These are phyloP conservation scores for Aristolochia contorta DNA, from an alignment of 164 flowering plant genomes.

Conservation along the genomic window DNA sequence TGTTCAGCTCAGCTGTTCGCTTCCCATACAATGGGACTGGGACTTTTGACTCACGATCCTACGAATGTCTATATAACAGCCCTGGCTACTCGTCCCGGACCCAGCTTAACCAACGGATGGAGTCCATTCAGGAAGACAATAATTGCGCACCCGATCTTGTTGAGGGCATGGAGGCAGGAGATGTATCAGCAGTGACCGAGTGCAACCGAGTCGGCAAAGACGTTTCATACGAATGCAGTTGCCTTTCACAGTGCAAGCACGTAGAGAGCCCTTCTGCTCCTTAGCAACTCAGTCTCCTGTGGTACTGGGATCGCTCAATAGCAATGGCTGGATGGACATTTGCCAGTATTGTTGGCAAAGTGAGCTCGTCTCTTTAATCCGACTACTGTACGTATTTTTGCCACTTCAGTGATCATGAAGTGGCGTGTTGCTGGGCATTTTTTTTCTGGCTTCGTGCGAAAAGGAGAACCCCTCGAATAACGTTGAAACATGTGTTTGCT, in stretches of 20 bases:
- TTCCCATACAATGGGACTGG: constrained; percentile 24
- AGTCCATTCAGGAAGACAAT: constrained; percentile 37
- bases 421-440: too few species aligned
- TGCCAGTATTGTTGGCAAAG: too few species aligned
- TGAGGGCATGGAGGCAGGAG: constrained; percentile 27
- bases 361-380: too few species aligned
- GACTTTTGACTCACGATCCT: constrained; percentile 26
- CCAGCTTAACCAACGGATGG: constrained; percentile 26
- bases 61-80: constrained; percentile 26
- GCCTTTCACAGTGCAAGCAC: constrained; percentile 21
- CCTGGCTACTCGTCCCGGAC: constrained; percentile 28
- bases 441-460: too few species aligned
- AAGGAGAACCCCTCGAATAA: too few species aligned
- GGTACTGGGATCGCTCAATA: too few species aligned
- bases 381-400: too few species aligned
- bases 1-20: constrained; percentile 61
- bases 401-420: too few species aligned
- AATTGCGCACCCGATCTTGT: constrained; percentile 24
- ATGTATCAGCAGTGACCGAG: constrained; percentile 16
- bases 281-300: not conserved
- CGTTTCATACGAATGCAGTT: not conserved
- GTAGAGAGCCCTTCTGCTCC: constrained; percentile 51
- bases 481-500: too few species aligned
- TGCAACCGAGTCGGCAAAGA: constrained; percentile 19
- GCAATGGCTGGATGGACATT: too few species aligned